These are phyloP conservation scores for Perkinsus olseni DNA, from an alignment of 169 alveolate species.

Conservation along the genomic window DNA sequence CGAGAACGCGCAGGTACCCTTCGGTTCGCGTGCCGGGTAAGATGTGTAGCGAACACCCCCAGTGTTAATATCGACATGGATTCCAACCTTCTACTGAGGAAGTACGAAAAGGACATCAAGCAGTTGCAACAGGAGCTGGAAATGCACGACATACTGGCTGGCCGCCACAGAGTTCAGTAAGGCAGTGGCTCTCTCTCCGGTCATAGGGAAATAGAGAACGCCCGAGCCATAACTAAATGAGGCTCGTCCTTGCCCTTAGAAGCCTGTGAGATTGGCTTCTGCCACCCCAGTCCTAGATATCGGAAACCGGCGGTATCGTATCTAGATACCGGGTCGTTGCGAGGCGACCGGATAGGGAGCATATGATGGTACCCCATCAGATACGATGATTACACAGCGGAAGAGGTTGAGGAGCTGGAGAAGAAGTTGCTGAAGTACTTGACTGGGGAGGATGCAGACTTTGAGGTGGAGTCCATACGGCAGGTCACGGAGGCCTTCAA, in stretches of 20 bases:
- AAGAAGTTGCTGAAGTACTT: constrained; percentile 50
- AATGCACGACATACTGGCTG: constrained; percentile 80
- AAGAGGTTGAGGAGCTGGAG: constrained; percentile 52
- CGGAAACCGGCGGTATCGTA: neutral
- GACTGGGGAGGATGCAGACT: constrained; percentile 64
- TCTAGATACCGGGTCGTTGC: neutral
- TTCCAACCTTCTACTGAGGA: constrained; percentile 47
- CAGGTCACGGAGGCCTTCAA: constrained; percentile 49
- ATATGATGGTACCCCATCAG: no score
- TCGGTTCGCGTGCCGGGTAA: constrained; percentile 81
- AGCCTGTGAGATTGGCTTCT: neutral
- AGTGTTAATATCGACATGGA: constrained; percentile 42
- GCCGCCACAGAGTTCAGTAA: constrained; percentile 61
- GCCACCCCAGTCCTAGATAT: neutral
- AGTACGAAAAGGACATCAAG: constrained; percentile 74
- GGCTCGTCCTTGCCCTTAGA: neutral
- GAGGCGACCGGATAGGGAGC: no score
- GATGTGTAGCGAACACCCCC: constrained; percentile 56
- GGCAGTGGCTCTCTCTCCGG: neutral
- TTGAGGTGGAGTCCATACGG: constrained; percentile 66
- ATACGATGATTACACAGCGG: constrained; percentile 78
- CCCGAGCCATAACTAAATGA: neutral
- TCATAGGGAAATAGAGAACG: neutral
- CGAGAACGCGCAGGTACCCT: constrained; percentile 74
- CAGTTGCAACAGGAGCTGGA: constrained; percentile 82